Base-by-base conservation (phyloP, 2,329 filamentous ascomycete genomes). In the Ophiosphaerella korrae region DNA sequence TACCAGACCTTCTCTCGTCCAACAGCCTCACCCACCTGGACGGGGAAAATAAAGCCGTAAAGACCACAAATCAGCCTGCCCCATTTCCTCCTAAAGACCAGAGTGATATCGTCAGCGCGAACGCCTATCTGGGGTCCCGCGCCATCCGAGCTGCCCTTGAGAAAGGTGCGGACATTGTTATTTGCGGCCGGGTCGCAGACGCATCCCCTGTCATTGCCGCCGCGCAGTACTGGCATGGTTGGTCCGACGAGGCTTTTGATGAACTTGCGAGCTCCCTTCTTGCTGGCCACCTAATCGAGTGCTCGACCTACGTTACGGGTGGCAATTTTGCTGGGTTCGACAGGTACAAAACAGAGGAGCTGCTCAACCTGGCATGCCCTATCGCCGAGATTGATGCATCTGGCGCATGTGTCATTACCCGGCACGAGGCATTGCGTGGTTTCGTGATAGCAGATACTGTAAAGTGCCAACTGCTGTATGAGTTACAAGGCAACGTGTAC, bases 221-320 rank as follows among this genome's bases (percentile, higher is more conserved):
- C 0, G 82, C 82, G 0, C 78, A 78, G 60, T 85, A 76, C 71
- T 85, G 82, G 78, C 76, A 85, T 45, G 69, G 73, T 1, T 86
- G 82, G 83, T 52, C 55, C 0, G 74, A 78, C 13, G 74, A 70
- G 0, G 74, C 79, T 21, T 82, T 77, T 16, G 77, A 84, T 50
- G 58, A 72, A 14, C 71, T 85, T 4, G 82, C 76, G 0, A 74
- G 73, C 33, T 68, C 76, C 1, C 71, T 78, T 7, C 71, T 78
- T 29, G 74, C 73, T 1, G 76, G 76, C 2, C 75, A 78, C 58
- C 54, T 78, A 14, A 77, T 78, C 34, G 76, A 78, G 49, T 78
- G 76, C 46, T 70, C 67, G 33, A 71, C 67, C 33, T 85, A 85
- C 46, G 80, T 80, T 2, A 81, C 80, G 0, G 82, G 82, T 0